Conservation (phyloP, 2,329 filamentous ascomycete genomes). For the Thelonectria discophora region DNA sequence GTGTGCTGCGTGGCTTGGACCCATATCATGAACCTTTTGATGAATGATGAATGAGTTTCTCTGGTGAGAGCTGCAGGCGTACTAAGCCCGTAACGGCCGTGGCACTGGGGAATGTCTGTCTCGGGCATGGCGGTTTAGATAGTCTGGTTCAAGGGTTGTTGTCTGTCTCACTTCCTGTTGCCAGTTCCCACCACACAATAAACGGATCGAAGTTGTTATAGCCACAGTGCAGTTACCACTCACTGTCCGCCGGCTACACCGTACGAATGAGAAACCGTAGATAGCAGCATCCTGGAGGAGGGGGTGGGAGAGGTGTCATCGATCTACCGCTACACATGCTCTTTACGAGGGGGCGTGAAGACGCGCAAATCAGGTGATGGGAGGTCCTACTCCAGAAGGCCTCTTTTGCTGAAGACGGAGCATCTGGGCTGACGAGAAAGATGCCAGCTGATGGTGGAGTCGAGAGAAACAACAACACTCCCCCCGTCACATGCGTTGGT, state of each 20-base stretch:
- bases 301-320: slow-evolving; percentile 17
- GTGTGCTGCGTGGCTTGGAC: too few relatives aligned
- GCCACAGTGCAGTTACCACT: too few relatives aligned
- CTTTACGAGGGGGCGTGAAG: too few relatives aligned
- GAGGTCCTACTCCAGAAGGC: neutral
- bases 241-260: neutral
- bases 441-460: slow-evolving; percentile 6
- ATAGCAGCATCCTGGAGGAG: slow-evolving; percentile 1
- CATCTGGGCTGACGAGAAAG: neutral
- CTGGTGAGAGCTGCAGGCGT: neutral
- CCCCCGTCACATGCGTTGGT: too few relatives aligned
- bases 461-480: too few relatives aligned
- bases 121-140: slow-evolving; percentile 16
- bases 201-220: too few relatives aligned
- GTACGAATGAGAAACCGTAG: too few relatives aligned
- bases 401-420: neutral
- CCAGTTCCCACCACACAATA: neutral
- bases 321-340: neutral
- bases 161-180: too few relatives aligned
- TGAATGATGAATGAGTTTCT: too few relatives aligned
- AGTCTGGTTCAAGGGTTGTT: neutral
- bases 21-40: slow-evolving; percentile 6
- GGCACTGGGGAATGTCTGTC: neutral
- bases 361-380: neutral
- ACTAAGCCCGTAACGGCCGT: slow-evolving; percentile 8